Evolutionary conservation across 1,284 basidiomycete species (phyloP), one percentile per base, ranked within the genome.

Genomic region (Rhodotorula sp.): DNA sequence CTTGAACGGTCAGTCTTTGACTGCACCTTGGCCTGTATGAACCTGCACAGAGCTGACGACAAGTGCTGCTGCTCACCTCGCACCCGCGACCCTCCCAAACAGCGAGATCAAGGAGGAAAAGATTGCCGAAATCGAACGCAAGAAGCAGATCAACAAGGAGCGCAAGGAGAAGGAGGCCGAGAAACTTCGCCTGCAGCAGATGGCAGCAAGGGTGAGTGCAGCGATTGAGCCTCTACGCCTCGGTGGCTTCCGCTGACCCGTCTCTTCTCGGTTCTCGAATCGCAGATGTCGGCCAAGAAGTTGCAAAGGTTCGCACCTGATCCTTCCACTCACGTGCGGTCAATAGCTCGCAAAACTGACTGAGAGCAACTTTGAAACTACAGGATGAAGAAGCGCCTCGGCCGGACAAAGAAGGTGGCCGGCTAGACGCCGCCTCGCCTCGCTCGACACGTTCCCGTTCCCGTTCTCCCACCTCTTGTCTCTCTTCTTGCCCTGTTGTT

Each of bases 231-330:
- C 26, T 28, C 26, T 28, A 28, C 10, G 23, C 14, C 23, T 28
- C 1, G 26, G 8, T 18, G 8, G 26, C 19, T 50, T 19, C 38
- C 38, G 38, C 38, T 43, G 38, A 43, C 38, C 38, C 7, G 7
- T 4, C 31, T 38, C 7, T 28, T 28, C 23, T 5, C 47, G 12
- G 16, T 16, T n/a, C n/a, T 52, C 14, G 16, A 31, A 38, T 23
- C 21, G 14, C 66, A 78, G 77, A 77, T 78, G 74, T 75, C 75
- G 50, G 77, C 77, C 4, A 78, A 76, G 76, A 77, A 76, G 72
- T 63, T 78, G 38, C 77, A 78, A 68, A 62, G 77, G 69, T 73
- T 18, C 60, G 72, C 57, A 43, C 49, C 31, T 31, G 21, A 2
- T 26, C 18, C 10, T 26, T n/a, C 21, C 26, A 31, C 16, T 14